These are phyloP conservation scores for Pythium brachiatum DNA, from an alignment of 352 stramenopile genomes.

Conservation along the genomic window DNA sequence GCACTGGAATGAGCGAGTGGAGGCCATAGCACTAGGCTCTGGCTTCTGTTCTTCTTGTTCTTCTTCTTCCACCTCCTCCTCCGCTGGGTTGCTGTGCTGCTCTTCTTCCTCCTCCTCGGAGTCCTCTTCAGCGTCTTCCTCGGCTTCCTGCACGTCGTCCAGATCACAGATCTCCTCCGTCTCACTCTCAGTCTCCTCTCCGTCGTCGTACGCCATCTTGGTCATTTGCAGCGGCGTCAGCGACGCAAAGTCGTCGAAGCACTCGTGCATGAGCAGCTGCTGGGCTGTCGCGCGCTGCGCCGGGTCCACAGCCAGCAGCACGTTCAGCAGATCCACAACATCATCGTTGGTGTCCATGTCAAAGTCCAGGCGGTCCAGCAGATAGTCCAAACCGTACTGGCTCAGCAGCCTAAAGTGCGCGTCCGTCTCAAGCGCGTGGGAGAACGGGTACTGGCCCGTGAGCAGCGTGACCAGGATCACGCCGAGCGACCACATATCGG, in stretches of 20 bases:
- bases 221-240: neutral
- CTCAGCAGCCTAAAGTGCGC: constrained; percentile 54
- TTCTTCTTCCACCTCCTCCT: neutral
- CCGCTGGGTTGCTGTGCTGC: neutral
- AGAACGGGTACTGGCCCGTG: constrained; percentile 61
- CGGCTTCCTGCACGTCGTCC: neutral
- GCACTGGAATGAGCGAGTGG: neutral
- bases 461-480: constrained; percentile 81
- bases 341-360: constrained; percentile 36
- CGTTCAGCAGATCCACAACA: constrained; percentile 49
- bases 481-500: constrained; percentile 79
- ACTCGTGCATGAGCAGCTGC: constrained; percentile 41
- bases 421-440: constrained; percentile 48
- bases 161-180: constrained; percentile 1
- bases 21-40: neutral
- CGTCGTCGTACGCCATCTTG: neutral
- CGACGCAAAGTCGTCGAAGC: constrained; percentile 28
- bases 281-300: constrained; percentile 36
- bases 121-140: constrained; percentile 2
- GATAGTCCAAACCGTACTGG: constrained; percentile 56
- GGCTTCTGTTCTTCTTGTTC: neutral
- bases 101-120: neutral
- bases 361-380: constrained; percentile 69
- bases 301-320: constrained; percentile 56
- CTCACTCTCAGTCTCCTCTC: neutral